Evolutionary conservation across 2,329 filamentous ascomycete genomes (phyloP).

Genomic region (Rhinocladiella mackenziei): DNA sequence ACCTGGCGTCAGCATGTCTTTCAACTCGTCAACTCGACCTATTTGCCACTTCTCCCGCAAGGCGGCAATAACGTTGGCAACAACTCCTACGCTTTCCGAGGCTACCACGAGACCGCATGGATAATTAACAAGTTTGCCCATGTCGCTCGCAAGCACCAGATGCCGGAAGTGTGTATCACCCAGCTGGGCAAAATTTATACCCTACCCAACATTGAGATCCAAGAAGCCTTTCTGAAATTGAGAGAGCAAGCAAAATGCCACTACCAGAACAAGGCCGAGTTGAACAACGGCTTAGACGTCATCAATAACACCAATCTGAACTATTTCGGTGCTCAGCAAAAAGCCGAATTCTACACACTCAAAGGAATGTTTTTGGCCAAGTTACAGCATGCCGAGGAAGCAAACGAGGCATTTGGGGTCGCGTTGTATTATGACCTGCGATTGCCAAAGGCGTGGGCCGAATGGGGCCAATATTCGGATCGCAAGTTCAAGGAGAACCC

Average conservation of each 20-base stretch:
- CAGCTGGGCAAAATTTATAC: constrained; percentile 98
- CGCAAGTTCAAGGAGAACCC: constrained; percentile 91
- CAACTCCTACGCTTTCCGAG: constrained; percentile 91
- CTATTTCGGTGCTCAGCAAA: constrained; percentile 93
- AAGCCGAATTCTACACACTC: constrained; percentile 97
- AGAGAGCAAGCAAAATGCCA: constrained; percentile 99
- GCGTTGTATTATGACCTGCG: constrained; percentile 94
- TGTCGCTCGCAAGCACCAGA: constrained; percentile 91
- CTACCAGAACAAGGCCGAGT: constrained; percentile 90
- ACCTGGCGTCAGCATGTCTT: constrained; percentile 99
- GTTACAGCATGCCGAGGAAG: constrained; percentile 82
- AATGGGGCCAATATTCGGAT: constrained; percentile 99
- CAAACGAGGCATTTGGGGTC: constrained; percentile 89
- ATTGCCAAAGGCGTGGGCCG: constrained; percentile 94
- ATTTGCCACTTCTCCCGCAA: constrained; percentile 76
- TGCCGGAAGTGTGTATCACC: constrained; percentile 94
- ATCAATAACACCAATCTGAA: constrained; percentile 99
- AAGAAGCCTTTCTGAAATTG: constrained; percentile 96
- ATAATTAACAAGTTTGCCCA: constrained; percentile 99
- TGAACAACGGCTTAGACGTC: constrained; percentile 89
- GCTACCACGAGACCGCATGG: constrained; percentile 98
- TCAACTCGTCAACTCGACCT: constrained; percentile 90
- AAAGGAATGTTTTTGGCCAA: constrained; percentile 99
- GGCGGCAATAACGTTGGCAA: constrained; percentile 72
- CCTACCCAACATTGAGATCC: constrained; percentile 97